Conservation (phyloP, 257 asterid genomes). For the Agastache rugosa region DNA sequence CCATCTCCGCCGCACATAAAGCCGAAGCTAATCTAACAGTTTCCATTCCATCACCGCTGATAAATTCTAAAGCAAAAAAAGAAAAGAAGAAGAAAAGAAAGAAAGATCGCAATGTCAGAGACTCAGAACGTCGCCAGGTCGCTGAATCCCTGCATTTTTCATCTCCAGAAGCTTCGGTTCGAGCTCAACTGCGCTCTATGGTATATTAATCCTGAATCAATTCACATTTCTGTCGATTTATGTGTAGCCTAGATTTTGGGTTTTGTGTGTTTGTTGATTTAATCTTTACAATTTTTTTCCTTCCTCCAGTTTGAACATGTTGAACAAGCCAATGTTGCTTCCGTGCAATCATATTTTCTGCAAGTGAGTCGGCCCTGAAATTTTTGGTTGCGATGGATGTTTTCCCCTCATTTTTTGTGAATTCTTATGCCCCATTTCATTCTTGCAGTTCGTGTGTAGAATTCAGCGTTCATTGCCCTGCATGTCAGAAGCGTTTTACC, state of each 20-base stretch:
- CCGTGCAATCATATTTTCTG: slow-evolving; percentile 93
- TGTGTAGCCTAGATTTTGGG: neutral
- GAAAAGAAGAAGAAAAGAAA: neutral
- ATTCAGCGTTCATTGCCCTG: slow-evolving; percentile 60
- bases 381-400: neutral
- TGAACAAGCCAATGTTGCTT: slow-evolving; percentile 72
- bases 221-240: neutral
- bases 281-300: neutral
- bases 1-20: slow-evolving; percentile 26
- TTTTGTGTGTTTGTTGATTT: neutral
- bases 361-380: slow-evolving; percentile 55
- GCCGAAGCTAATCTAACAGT: neutral
- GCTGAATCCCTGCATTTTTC: slow-evolving; percentile 72
- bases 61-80: neutral
- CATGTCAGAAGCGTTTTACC: slow-evolving; percentile 58
- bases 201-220: slow-evolving; percentile 34
- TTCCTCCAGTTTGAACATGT: slow-evolving; percentile 66
- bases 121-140: slow-evolving; percentile 39
- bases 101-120: slow-evolving; percentile 46
- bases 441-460: slow-evolving; percentile 60
- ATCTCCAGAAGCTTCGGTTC: slow-evolving; percentile 75
- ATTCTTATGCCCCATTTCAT: slow-evolving; percentile 4
- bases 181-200: slow-evolving; percentile 94
- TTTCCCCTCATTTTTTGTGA: neutral
- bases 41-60: neutral